phyloP scores from a whole-genome alignment of 345 rosid species.

The Hibiscus tridactylites region DNA sequence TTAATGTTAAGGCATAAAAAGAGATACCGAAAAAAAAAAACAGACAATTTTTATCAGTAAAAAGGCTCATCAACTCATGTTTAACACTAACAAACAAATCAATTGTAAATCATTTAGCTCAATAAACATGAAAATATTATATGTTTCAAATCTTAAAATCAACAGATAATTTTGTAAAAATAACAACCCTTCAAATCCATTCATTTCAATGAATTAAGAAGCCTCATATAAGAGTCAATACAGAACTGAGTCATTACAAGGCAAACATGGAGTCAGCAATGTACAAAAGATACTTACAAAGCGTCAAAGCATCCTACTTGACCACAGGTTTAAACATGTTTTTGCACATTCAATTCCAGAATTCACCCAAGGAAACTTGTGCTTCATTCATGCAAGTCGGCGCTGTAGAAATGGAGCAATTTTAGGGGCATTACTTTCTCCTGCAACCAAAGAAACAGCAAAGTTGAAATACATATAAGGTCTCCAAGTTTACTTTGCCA shows the following conservation, averaged over 20 bases:
- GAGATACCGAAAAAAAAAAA: too few relatives aligned
- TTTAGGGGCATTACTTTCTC: constrained; percentile 53
- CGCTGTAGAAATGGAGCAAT: constrained; percentile 59
- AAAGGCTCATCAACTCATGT: too few relatives aligned
- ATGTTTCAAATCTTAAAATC: not conserved
- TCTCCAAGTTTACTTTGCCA: not conserved
- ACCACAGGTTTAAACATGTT: not conserved
- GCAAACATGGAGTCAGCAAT: constrained; percentile 24
- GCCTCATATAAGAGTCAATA: not conserved
- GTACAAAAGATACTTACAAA: constrained; percentile 5
- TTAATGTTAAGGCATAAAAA: too few relatives aligned
- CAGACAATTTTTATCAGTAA: too few relatives aligned
- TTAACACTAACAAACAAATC: not conserved
- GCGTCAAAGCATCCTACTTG: not conserved
- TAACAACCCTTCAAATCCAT: not conserved
- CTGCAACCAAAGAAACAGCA: constrained; percentile 22
- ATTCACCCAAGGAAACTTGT: constrained; percentile 6
- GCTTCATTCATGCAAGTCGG: constrained; percentile 16
- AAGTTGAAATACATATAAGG: not conserved
- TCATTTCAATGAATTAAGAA: not conserved
- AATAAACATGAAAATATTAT: not conserved
- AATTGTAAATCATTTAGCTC: not conserved
- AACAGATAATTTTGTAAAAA: not conserved
- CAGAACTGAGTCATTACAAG: constrained; percentile 7
- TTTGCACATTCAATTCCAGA: constrained; percentile 2